Percentiles rank a stretch among this genome's conserved stretches.
Evolutionary conservation across 177 flowering plant genomes (phyloP).

Genomic region (Vitis hybrid): DNA sequence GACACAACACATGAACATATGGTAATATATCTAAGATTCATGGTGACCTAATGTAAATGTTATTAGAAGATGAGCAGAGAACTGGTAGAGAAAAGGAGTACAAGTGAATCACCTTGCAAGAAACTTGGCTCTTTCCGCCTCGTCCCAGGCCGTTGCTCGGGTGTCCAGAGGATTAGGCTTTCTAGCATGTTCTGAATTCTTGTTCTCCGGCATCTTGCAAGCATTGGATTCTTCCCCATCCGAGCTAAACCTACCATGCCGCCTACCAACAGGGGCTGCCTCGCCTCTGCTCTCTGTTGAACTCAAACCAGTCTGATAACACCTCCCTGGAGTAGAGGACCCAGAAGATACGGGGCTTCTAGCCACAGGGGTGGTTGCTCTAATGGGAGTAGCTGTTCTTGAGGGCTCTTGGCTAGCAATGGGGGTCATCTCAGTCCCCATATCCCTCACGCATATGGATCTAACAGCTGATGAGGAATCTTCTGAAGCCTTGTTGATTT

Average conservation of each 20-base stretch:
- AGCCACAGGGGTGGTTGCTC: constrained; percentile 63
- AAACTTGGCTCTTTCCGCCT: constrained; percentile 90
- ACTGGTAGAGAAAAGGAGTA: background rate
- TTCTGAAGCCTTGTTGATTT: constrained; percentile 41
- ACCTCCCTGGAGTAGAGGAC: constrained; percentile 63
- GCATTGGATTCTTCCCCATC: constrained; percentile 36
- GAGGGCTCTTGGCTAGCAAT: constrained; percentile 94
- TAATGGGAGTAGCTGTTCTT: constrained; percentile 79
- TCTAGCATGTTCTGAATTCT: constrained; percentile 30
- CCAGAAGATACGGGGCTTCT: constrained; percentile 79
- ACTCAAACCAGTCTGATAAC: constrained; percentile 27
- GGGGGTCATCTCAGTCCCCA: constrained; percentile 99
- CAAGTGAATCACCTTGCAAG: constrained; percentile 70
- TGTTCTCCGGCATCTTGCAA: constrained; percentile 17
- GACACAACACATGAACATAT: background rate
- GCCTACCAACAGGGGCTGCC: constrained; percentile 22
- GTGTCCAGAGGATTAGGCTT: constrained; percentile 57
- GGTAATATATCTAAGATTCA: too few relatives aligned
- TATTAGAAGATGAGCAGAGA: background rate
- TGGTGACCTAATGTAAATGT: background rate
- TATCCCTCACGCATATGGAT: constrained; percentile 86
- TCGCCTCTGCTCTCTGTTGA: constrained; percentile 34
- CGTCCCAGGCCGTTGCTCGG: constrained; percentile 93
- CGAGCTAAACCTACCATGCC: constrained; percentile 21
- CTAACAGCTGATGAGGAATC: constrained; percentile 41